Evolutionary conservation across 2,329 filamentous ascomycete species (phyloP), one percentile per base, ranked within the genome.

Genomic region (Lachnellula subtilissima): DNA sequence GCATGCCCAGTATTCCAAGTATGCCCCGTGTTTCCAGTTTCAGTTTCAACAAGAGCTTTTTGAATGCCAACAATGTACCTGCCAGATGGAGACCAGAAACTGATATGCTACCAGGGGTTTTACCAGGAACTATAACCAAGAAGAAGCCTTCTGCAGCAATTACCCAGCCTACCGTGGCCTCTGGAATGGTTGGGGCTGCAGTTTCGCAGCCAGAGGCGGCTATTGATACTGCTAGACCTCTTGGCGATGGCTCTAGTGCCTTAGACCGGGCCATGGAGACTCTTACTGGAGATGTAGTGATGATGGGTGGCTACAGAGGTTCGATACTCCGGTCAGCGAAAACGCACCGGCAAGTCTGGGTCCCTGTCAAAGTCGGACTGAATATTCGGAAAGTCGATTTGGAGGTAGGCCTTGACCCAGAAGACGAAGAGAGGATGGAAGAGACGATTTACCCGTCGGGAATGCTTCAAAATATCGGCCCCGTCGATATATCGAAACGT

Each of bases 311-410:
- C 14, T 96, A 97, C 68, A 82, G 93, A 61, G 93, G 93, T 3
- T 96, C 92, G 0, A 80, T 97, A n/a, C 73, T 97, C 32, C 85
- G 92, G 32, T 95, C 91, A 11, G 87, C 90, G 11, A 86, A 91
- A 59, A 82, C 89, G 4, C 84, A 93, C 67, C 85, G 91, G n/a
- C 91, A 96, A 69, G 75, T 96, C 0, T 97, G 93, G 93, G 89
- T 95, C 1, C 92, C 92, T 0, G 86, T 97, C 67, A 97, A 97
- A 72, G 87, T 96, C 28, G 92, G 93, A 1, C 75, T 97, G 50
- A 96, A 96, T 64, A 82, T 97, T 59, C 86, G 92, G 54, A 96
- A 94, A 69, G 92, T 93, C 2, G 90, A 97, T 69, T 78, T 97
- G 4, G 91, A 96, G 69, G 87, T 97, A 9, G 92, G 91, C 0